These are phyloP conservation scores for Ascocoryne sarcoides DNA, from an alignment of 2,329 filamentous ascomycete genomes.

Conservation along the genomic window DNA sequence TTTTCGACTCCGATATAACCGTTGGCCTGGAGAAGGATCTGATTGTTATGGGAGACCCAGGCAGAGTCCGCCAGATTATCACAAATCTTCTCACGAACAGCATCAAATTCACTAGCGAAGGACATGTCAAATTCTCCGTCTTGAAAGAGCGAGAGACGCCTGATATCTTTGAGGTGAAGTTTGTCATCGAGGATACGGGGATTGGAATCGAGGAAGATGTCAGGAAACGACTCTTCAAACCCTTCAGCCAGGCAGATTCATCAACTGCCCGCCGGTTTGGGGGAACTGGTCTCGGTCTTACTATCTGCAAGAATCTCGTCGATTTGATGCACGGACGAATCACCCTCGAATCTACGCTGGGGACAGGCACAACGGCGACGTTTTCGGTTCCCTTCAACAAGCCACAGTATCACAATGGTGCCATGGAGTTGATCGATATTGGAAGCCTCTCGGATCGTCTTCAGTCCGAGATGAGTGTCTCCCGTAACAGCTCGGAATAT, in stretches of 20 bases:
- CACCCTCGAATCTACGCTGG: constrained; percentile 55
- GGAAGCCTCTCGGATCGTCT: constrained; percentile 59
- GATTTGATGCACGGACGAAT: constrained; percentile 76
- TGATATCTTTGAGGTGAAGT: constrained; percentile 59
- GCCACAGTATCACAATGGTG: constrained; percentile 42
- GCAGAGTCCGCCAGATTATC: constrained; percentile 73
- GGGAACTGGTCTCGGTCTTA: constrained; percentile 68
- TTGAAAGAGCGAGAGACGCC: constrained; percentile 53
- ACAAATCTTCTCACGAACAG: constrained; percentile 71
- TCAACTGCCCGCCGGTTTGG: constrained; percentile 73
- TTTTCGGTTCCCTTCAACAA: constrained; percentile 75
- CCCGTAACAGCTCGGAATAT: constrained; percentile 58
- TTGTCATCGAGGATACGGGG: constrained; percentile 67
- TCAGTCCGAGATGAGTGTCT: constrained; percentile 54
- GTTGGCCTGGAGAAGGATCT: constrained; percentile 54
- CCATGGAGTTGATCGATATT: constrained; percentile 49
- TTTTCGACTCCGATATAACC: constrained; percentile 56
- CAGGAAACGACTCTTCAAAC: constrained; percentile 63
- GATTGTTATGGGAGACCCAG: constrained; percentile 79
- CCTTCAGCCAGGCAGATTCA: constrained; percentile 74
- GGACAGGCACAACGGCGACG: constrained; percentile 61
- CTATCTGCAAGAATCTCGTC: constrained; percentile 73
- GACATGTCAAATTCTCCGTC: constrained; percentile 59
- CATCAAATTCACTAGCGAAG: constrained; percentile 65
- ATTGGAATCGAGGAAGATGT: constrained; percentile 77